Percentiles rank a stretch among this genome's conserved stretches.
phyloP scores from a whole-genome alignment of 2,329 filamentous ascomycete genomes.

The Conoideocrella luteorostrata region DNA sequence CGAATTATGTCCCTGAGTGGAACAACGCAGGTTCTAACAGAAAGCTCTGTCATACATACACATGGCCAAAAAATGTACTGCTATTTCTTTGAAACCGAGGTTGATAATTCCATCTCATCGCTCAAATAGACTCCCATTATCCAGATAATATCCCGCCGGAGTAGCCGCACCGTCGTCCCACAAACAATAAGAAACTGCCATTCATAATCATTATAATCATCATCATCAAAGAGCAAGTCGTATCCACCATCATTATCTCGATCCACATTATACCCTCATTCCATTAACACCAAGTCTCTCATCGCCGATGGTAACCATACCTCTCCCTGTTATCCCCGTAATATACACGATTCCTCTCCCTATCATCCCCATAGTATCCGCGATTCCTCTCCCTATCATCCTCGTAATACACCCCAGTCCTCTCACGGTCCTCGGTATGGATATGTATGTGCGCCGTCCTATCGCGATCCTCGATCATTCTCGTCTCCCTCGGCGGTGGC shows the following conservation, averaged over 20 bases:
- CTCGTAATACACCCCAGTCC: slow-evolving; percentile 25
- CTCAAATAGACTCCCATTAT: no score
- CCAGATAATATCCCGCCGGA: no score
- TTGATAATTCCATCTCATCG: no score
- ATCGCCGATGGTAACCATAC: slow-evolving; percentile 7
- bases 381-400: slow-evolving; percentile 8
- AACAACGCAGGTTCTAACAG: background rate
- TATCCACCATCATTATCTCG: background rate
- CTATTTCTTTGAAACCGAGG: no score
- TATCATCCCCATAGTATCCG: slow-evolving; percentile 5
- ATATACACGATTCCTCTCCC: slow-evolving; percentile 4
- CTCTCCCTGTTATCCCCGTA: slow-evolving; percentile 2
- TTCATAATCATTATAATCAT: no score
- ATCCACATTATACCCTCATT: no score
- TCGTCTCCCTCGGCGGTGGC: slow-evolving; percentile 21
- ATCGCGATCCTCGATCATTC: slow-evolving; percentile 23
- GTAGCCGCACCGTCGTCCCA: no score
- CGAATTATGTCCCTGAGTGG: background rate
- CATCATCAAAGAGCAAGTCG: no score
- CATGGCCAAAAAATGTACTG: no score
- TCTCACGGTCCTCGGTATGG: slow-evolving; percentile 26
- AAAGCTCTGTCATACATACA: no score
- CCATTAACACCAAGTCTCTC: background rate
- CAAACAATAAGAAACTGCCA: no score
- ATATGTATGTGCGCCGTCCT: slow-evolving; percentile 16